These are phyloP conservation scores for Rubus parviflorus DNA, from an alignment of 306 rosid genomes.

Conservation along the genomic window DNA sequence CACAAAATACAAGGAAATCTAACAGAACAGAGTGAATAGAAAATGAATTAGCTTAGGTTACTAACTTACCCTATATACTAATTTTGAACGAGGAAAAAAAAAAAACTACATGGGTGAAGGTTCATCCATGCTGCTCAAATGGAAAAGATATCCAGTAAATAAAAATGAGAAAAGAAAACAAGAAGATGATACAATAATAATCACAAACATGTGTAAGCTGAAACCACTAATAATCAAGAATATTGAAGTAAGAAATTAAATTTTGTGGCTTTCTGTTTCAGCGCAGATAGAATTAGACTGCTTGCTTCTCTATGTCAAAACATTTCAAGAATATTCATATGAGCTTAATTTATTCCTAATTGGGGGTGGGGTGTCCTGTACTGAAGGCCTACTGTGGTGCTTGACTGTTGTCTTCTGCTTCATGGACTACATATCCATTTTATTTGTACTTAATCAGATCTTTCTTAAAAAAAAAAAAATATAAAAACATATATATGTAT, in stretches of 20 bases:
- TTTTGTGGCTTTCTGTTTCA: not conserved
- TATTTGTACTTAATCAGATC: not conserved
- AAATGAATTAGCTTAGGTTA: not conserved
- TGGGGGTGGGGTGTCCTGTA: not conserved
- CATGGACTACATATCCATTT: not conserved
- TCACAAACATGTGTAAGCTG: not conserved
- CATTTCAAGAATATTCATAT: not conserved
- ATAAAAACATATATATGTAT: not conserved
- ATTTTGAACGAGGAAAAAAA: not conserved
- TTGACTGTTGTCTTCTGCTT: not conserved
- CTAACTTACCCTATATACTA: not conserved
- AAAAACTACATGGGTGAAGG: not conserved
- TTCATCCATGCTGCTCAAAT: not conserved
- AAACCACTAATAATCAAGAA: not conserved
- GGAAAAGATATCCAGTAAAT: not conserved
- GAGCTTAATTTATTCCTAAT: not conserved
- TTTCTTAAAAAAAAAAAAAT: no score
- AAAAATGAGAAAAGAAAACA: not conserved
- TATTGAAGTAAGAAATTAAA: not conserved
- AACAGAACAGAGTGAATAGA: constrained; percentile 10
- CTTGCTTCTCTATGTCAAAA: not conserved
- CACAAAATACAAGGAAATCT: not conserved
- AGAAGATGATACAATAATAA: not conserved
- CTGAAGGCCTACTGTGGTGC: not conserved
- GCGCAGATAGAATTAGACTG: not conserved